A percentile compares a stretch with the other conserved stretches of the same genome.
Conservation (phyloP, 106 monocot species). For the Narthecium ossifragum region DNA sequence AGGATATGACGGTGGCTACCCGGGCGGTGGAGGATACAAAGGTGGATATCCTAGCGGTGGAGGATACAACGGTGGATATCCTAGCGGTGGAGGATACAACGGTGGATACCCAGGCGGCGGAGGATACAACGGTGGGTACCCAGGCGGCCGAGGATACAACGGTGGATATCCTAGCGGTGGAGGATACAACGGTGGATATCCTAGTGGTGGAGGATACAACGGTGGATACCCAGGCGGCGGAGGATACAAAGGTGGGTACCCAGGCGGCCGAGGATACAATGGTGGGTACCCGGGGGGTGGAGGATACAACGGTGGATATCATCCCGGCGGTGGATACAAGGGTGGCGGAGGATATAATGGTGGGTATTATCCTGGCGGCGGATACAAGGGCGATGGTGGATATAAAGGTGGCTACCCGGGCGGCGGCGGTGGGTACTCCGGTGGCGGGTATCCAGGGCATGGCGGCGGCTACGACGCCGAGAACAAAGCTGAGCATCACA, state of each 20-base stretch:
- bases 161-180: neutral
- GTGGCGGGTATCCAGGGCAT: neutral
- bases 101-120: too few relatives aligned
- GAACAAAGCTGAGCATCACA: too few relatives aligned
- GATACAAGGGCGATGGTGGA: neutral
- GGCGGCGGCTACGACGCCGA: neutral
- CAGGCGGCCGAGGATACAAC: neutral
- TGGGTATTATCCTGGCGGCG: neutral
- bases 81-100: too few relatives aligned
- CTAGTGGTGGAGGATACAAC: neutral
- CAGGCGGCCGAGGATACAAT: neutral
- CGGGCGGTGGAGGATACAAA: too few relatives aligned
- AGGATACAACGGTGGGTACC: conserved; percentile 1
- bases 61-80: too few relatives aligned
- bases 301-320: neutral
- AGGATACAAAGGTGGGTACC: neutral
- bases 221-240: neutral
- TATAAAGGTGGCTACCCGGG: neutral
- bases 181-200: conserved; percentile 1
- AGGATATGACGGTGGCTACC: too few relatives aligned
- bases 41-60: too few relatives aligned
- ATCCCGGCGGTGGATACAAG: neutral
- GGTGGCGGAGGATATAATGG: neutral
- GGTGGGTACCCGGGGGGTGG: neutral
- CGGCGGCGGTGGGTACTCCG: neutral